Evolutionary conservation across 257 asterid genomes (phyloP).

Genomic region (Scutellaria minor): DNA sequence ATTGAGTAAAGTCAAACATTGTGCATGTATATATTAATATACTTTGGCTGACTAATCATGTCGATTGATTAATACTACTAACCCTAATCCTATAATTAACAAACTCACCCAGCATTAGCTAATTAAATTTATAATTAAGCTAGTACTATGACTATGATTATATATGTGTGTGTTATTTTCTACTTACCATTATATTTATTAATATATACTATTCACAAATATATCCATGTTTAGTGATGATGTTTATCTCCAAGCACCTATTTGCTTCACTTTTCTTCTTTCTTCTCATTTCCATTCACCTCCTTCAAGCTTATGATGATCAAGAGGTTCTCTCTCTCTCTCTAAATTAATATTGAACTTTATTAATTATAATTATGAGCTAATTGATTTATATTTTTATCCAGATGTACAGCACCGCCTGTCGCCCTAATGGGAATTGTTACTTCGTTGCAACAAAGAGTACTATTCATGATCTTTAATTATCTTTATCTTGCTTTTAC

Average conservation of each 20-base stretch:
- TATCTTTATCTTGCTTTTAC: neutral
- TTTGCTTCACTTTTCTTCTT: constrained; percentile 23
- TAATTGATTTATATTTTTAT: neutral
- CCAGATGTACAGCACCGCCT: constrained; percentile 7
- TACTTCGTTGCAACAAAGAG: neutral
- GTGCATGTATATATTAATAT: too few relatives aligned
- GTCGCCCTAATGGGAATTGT: constrained; percentile 12
- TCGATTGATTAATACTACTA: too few relatives aligned
- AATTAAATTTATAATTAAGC: too few relatives aligned
- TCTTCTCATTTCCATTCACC: constrained; percentile 22
- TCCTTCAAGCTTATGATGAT: constrained; percentile 20
- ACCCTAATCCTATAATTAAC: too few relatives aligned
- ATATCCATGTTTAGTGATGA: neutral
- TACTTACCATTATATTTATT: too few relatives aligned
- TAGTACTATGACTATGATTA: too few relatives aligned
- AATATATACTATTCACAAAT: too few relatives aligned
- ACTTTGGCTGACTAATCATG: too few relatives aligned
- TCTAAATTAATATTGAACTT: neutral
- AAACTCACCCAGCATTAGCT: too few relatives aligned
- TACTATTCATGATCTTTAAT: neutral
- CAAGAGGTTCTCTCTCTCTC: constrained; percentile 17
- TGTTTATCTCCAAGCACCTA: neutral
- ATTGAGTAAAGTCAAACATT: too few relatives aligned
- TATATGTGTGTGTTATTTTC: too few relatives aligned
- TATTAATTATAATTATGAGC: neutral